phyloP scores from a whole-genome alignment of 768 basidiomycete genomes.

The Lentinula edodes region DNA sequence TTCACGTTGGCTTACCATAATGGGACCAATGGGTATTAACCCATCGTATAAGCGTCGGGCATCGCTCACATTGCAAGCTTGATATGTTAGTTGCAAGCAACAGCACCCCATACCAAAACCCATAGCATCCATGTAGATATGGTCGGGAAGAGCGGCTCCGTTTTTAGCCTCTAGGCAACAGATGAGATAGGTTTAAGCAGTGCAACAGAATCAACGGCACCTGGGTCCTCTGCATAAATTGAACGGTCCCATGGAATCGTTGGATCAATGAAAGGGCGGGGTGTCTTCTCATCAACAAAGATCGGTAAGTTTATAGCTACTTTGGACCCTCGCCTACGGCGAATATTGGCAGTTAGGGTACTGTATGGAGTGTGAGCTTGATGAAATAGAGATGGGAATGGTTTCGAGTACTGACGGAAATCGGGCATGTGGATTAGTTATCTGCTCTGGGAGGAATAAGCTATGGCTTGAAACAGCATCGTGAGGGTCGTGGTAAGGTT shows the following conservation, averaged over 20 bases:
- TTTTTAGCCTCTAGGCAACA: conserved; percentile 68
- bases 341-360: conserved; percentile 96
- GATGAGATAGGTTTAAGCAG: conserved; percentile 9
- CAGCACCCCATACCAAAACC: conserved; percentile 99
- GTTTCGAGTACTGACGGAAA: conserved; percentile 75
- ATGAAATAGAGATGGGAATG: conserved; percentile 10
- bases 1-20: conserved; percentile 57
- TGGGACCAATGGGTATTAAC: conserved; percentile 91
- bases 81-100: conserved; percentile 96
- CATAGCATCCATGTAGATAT: conserved; percentile 99
- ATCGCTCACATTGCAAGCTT: conserved; percentile 90
- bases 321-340: conserved; percentile 84
- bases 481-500: conserved; percentile 75
- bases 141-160: conserved; percentile 83
- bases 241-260: conserved; percentile 85
- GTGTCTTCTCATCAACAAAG: conserved; percentile 84
- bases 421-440: conserved; percentile 95
- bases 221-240: conserved; percentile 80
- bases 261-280: conserved; percentile 85
- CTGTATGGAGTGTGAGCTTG: conserved; percentile 34
- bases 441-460: conserved; percentile 90
- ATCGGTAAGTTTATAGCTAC: conserved; percentile 94
- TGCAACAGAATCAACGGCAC: conserved; percentile 33
- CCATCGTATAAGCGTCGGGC: conserved; percentile 93
- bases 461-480: conserved; percentile 86